Base-by-base conservation (phyloP, 495 filamentous ascomycete genomes). In the Podospora fimiseda region DNA sequence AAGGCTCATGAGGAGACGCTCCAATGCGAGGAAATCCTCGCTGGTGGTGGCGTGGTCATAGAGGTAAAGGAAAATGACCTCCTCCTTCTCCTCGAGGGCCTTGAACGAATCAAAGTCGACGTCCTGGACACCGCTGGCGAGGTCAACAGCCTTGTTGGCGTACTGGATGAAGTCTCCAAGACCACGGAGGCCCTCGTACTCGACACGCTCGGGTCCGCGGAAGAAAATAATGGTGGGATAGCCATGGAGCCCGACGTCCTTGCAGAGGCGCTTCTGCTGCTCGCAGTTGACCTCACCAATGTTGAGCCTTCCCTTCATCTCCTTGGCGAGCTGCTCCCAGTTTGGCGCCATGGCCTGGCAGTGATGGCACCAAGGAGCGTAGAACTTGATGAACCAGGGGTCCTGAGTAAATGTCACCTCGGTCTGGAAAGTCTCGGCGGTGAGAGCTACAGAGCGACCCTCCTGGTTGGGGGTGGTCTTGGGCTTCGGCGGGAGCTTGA, bases 321-420 rank as follows among this genome's bases (percentile, higher is more conserved):
- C 88, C 61, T 88, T 89, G 9, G 85, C 88, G 70, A 98, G 85
- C 62, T 91, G 85, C 50, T 80, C 74, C 93, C 93, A 98, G 60
- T 82, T 88, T 9, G 94, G 88, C 18, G 86, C 88, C 76, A 98
- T 80, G 15, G 87, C 88, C 65, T 96, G 86, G 67, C 93, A 98
- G 68, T 98, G 93, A 52, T 81, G 80, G 66, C 93, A 98, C 93
- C 93, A 97, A 1, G 93, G 93, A 21, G 88, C 91, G 67, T 96
- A 97, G 67, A 98, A 97, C 65, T 98, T 97, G 70, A 98, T 83
- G 61, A 98, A 96, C 93, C 93, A 98, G 14, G 90, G 86, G 42
- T 97, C 90, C 41, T 86, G 82, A 0, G 90, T 88, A 62, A 83
- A 86, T 3, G 89, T 95, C 20, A 98, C 91, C 23, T 82, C 71